Conservation (phyloP, 345 rosid genomes). For the Gossypium herbaceum region DNA sequence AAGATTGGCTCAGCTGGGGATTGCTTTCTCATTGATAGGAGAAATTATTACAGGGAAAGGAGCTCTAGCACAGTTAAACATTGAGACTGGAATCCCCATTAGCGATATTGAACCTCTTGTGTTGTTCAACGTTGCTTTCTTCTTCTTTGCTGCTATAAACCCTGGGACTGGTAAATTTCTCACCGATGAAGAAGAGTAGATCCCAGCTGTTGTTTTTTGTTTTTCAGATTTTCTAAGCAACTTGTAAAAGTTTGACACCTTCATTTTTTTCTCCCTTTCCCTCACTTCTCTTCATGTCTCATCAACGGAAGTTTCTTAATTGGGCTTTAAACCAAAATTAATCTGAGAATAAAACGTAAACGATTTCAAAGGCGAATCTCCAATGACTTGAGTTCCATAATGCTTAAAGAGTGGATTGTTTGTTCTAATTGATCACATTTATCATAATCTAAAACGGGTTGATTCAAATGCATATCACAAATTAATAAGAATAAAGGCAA, state of each 20-base stretch:
- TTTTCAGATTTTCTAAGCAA: not conserved
- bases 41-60: conserved; percentile 94
- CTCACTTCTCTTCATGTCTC: not conserved
- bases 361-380: not conserved
- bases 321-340: too few relatives aligned
- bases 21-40: conserved; percentile 89
- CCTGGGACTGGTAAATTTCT: conserved; percentile 91
- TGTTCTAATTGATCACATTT: too few relatives aligned
- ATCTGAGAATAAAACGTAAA: too few relatives aligned
- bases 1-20: conserved; percentile 90
- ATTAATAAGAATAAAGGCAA: too few relatives aligned
- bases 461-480: too few relatives aligned
- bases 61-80: conserved; percentile 92
- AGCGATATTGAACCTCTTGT: conserved; percentile 88
- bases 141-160: conserved; percentile 86
- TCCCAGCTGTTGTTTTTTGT: not conserved
- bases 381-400: too few relatives aligned
- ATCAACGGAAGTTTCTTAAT: too few relatives aligned
- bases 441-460: too few relatives aligned
- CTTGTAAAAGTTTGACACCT: not conserved
- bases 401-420: too few relatives aligned
- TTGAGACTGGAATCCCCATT: conserved; percentile 92
- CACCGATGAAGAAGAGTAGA: conserved; percentile 62
- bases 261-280: not conserved
- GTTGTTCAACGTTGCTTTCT: conserved; percentile 80